Evolutionary conservation across 2,329 filamentous ascomycete species (phyloP).

Genomic region (Colletotrichum higginsianum): DNA sequence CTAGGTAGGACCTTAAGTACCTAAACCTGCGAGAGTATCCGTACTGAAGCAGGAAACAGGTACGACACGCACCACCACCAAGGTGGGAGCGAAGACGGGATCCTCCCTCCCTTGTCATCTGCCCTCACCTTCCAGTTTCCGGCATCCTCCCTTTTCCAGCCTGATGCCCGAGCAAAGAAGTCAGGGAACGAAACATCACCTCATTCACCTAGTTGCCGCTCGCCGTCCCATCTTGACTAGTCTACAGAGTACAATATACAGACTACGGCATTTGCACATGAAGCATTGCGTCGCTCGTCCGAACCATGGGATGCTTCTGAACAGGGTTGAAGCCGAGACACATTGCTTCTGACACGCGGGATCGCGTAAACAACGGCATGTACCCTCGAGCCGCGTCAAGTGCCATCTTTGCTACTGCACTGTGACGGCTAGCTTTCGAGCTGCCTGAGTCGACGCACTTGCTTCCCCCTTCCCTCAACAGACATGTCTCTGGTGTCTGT

Average conservation of each 20-base stretch:
- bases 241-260: too few species aligned
- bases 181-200: not conserved
- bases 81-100: conserved; percentile 30
- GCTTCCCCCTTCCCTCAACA: conserved; percentile 24
- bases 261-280: not conserved
- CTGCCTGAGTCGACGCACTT: conserved; percentile 18
- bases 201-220: conserved; percentile 11
- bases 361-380: conserved; percentile 3
- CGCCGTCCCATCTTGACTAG: conserved; percentile 4
- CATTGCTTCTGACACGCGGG: conserved; percentile 27
- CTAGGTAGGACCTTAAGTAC: not conserved
- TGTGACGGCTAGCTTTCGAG: not conserved
- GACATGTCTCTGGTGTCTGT: conserved; percentile 23
- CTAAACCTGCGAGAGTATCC: not conserved
- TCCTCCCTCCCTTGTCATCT: not conserved
- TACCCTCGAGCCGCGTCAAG: not conserved
- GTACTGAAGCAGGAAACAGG: not conserved
- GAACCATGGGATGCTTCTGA: conserved; percentile 8
- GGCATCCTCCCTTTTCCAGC: conserved; percentile 27
- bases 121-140: conserved; percentile 8
- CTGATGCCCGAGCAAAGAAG: conserved; percentile 20
- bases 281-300: conserved; percentile 12
- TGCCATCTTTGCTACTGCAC: not conserved
- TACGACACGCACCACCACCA: conserved; percentile 18
- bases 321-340: conserved; percentile 33